Evolutionary conservation across 164 flowering plant species (phyloP).

Genomic region (grape (Vitis vinifera)): ASM3070453v1 NC_081815.1:4445001-4445500

Average conservation of each 20-base stretch:
- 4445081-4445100: neutral
- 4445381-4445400: conserved; percentile 16
- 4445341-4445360: conserved; percentile 23
- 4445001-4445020: neutral
- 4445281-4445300: conserved; percentile 24
- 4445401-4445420: conserved; percentile 25
- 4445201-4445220: conserved; percentile 10
- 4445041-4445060: conserved; percentile 10
- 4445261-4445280: conserved; percentile 22
- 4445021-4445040: conserved; percentile 8
- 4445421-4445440: conserved; percentile 25
- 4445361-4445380: conserved; percentile 13
- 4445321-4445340: conserved; percentile 25
- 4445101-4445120: conserved; percentile 5
- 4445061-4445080: conserved; percentile 3
- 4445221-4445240: conserved; percentile 11
- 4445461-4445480: conserved; percentile 28
- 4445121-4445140: neutral
- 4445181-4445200: conserved; percentile 13
- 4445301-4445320: conserved; percentile 27
- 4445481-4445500: conserved; percentile 14
- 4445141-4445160: conserved; percentile 1
- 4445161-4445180: conserved; percentile 16
- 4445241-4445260: conserved; percentile 22
- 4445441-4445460: conserved; percentile 15